Evolutionary conservation across 1,284 basidiomycete genomes (phyloP).

Genomic region (Leccinum fallax): DNA sequence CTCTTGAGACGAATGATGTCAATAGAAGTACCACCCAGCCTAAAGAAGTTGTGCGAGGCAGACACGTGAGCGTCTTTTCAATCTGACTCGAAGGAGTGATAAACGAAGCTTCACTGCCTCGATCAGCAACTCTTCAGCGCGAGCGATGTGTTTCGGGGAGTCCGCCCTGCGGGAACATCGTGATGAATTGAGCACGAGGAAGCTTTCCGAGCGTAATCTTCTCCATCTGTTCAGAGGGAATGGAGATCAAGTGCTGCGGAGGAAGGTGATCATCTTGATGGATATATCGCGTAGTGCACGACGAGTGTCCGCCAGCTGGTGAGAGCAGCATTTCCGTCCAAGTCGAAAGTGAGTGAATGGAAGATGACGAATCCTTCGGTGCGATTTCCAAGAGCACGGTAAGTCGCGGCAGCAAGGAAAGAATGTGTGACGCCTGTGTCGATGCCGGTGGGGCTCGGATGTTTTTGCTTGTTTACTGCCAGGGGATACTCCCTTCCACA

Average conservation of each 20-base stretch:
- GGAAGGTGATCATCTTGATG: conserved; percentile 29
- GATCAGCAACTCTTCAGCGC: conserved; percentile 23
- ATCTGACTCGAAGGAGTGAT: conserved; percentile 18
- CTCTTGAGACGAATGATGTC: conserved; percentile 35
- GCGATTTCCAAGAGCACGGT: conserved; percentile 28
- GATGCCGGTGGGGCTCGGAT: too few species aligned
- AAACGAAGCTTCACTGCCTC: conserved; percentile 22
- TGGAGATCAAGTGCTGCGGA: conserved; percentile 25
- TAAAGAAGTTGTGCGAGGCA: conserved; percentile 31
- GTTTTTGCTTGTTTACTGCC: too few species aligned
- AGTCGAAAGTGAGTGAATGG: conserved; percentile 28
- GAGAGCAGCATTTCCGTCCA: conserved; percentile 20
- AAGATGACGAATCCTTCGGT: conserved; percentile 29
- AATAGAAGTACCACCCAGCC: conserved; percentile 32
- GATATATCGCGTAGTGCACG: conserved; percentile 24
- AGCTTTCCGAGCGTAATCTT: conserved; percentile 32
- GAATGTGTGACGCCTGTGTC: conserved; percentile 26
- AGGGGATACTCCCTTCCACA: conserved; percentile 19
- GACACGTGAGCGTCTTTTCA: conserved; percentile 26
- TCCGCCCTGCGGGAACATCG: conserved; percentile 23
- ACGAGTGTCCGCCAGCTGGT: conserved; percentile 18
- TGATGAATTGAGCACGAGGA: conserved; percentile 22
- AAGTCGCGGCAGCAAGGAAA: conserved; percentile 36
- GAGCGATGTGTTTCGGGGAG: conserved; percentile 22
- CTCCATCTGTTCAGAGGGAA: conserved; percentile 27